phyloP scores from a whole-genome alignment of 768 basidiomycete genomes.

The Lepiota venenata region DNA sequence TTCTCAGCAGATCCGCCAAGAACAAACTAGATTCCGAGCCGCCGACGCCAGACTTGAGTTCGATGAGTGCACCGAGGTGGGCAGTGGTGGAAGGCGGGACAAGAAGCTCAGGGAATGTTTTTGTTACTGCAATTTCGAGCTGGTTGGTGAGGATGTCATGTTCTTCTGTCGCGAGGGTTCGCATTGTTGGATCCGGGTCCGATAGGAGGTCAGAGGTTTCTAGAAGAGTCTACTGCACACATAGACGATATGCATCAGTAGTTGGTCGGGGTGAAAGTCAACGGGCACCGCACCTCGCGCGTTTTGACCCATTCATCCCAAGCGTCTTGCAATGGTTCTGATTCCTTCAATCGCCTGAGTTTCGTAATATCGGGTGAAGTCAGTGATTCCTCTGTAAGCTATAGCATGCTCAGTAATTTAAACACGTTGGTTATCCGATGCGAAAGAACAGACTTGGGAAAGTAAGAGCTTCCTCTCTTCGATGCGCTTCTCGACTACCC shows the following conservation, averaged over 20 bases:
- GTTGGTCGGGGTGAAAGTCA: not conserved
- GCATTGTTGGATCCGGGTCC: conserved; percentile 77
- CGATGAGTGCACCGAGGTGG: conserved; percentile 74
- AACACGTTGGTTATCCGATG: not conserved
- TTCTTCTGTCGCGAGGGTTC: conserved; percentile 69
- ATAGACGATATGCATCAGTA: conserved; percentile 7
- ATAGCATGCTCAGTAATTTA: conserved; percentile 11
- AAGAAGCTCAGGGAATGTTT: conserved; percentile 67
- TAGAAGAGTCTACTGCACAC: conserved; percentile 54
- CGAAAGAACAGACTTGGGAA: conserved; percentile 34
- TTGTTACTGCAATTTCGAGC: conserved; percentile 31
- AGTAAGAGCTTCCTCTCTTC: conserved; percentile 43
- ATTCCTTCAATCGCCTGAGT: conserved; percentile 63
- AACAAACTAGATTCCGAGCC: conserved; percentile 89
- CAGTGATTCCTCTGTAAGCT: conserved; percentile 54
- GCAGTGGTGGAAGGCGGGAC: conserved; percentile 68
- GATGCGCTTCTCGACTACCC: conserved; percentile 50
- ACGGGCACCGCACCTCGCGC: conserved; percentile 46
- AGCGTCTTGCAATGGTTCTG: conserved; percentile 61
- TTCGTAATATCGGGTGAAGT: conserved; percentile 53
- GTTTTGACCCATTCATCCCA: conserved; percentile 66
- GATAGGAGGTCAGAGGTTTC: conserved; percentile 59
- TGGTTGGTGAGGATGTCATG: conserved; percentile 39
- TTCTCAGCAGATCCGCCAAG: conserved; percentile 68
- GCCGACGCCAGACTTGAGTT: conserved; percentile 91